Conservation (phyloP, 768 basidiomycete species). For the Lentinula boryana region DNA sequence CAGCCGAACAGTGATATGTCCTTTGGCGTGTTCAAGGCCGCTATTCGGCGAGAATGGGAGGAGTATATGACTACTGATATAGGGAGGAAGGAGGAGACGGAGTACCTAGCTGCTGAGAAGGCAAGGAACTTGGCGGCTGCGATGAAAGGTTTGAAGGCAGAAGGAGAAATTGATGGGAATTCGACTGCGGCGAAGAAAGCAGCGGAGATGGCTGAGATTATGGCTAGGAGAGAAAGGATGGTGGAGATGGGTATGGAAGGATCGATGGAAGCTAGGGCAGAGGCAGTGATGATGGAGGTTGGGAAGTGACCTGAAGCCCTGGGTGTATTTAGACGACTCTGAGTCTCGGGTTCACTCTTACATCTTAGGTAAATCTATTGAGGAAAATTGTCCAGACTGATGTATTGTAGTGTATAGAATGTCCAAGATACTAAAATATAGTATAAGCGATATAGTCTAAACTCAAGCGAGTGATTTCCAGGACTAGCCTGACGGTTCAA, state of each 20-base stretch:
- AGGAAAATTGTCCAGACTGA: no score
- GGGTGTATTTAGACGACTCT: no score
- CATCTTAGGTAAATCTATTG: no score
- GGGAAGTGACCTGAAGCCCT: background rate
- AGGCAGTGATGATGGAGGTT: background rate
- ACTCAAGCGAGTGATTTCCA: no score
- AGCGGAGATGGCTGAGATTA: background rate
- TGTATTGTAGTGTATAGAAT: no score
- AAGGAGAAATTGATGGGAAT: background rate
- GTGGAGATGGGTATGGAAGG: background rate
- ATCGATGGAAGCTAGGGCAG: background rate
- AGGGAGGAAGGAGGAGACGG: background rate
- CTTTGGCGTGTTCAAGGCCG: background rate
- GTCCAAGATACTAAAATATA: no score
- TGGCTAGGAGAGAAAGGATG: background rate
- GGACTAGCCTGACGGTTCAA: no score
- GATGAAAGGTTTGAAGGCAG: background rate
- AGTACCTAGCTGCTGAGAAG: background rate
- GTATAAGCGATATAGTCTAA: no score
- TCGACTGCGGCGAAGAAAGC: background rate
- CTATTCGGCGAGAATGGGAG: conserved; percentile 1
- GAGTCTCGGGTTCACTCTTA: no score
- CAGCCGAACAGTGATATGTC: background rate
- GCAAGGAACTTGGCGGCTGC: background rate
- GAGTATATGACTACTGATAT: background rate